Conservation (phyloP, 345 rosid genomes). For the Lumnitzera littorea region DNA sequence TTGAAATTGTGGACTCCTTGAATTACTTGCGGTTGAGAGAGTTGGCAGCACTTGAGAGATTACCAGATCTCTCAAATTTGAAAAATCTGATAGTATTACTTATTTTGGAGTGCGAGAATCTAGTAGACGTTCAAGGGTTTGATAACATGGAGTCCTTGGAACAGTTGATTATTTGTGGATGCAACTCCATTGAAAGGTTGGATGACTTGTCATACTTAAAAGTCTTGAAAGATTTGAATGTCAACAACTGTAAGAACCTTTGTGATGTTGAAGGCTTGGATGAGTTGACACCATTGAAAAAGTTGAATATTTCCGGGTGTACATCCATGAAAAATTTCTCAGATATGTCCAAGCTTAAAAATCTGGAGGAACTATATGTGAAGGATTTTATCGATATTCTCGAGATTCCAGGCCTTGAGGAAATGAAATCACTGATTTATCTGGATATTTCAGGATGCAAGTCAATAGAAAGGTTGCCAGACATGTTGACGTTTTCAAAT, state of each 20-base stretch:
- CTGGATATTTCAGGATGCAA: no score
- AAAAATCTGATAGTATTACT: not conserved
- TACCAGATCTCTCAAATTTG: not conserved
- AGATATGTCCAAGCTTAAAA: not conserved
- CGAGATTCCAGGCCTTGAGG: no score
- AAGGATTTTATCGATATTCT: no score
- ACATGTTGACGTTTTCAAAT: no score
- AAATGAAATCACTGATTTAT: no score
- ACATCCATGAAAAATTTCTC: not conserved
- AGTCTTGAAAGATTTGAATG: not conserved
- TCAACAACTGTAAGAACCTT: not conserved
- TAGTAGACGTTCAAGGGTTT: not conserved
- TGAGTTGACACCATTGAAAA: not conserved
- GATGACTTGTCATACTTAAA: not conserved
- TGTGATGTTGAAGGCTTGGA: not conserved
- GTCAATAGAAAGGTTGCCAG: no score
- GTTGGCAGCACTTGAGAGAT: not conserved
- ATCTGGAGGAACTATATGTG: not conserved
- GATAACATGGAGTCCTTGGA: not conserved
- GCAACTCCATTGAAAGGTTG: not conserved
- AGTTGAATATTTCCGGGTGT: not conserved
- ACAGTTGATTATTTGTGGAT: not conserved
- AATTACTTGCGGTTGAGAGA: not conserved
- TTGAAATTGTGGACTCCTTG: not conserved
- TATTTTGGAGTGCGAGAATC: not conserved